Conservation (phyloP, 106 monocot genomes). For the Phalaenopsis aphrodite region DNA sequence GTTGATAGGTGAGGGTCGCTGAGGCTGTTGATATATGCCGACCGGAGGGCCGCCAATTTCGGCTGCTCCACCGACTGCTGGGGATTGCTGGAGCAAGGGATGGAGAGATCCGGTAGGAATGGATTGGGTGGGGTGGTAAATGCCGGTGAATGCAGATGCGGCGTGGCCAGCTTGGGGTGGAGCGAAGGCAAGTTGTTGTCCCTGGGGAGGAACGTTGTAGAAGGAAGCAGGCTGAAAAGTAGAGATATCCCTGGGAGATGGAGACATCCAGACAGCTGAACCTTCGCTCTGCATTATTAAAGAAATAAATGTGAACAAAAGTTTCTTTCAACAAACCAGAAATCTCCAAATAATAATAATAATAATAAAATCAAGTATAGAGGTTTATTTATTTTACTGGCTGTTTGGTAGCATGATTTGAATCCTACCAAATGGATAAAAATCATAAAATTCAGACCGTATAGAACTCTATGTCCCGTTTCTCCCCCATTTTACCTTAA, state of each 20-base stretch:
- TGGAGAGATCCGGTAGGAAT: slow-evolving; percentile 31
- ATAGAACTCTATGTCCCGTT: too few relatives aligned
- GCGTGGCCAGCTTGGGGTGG: slow-evolving; percentile 19
- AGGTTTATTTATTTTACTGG: too few relatives aligned
- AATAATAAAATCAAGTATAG: too few relatives aligned
- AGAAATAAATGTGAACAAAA: not conserved
- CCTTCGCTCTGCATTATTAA: slow-evolving; percentile 11
- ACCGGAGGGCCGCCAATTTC: slow-evolving; percentile 47
- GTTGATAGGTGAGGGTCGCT: slow-evolving; percentile 41
- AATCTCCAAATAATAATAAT: too few relatives aligned
- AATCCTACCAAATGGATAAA: too few relatives aligned
- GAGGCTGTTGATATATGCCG: slow-evolving; percentile 36
- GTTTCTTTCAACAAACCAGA: too few relatives aligned
- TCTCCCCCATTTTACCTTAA: too few relatives aligned
- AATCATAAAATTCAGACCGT: too few relatives aligned
- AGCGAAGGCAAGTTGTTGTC: slow-evolving; percentile 14
- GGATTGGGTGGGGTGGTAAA: slow-evolving; percentile 60
- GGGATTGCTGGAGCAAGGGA: slow-evolving; percentile 49
- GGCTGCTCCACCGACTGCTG: slow-evolving; percentile 29
- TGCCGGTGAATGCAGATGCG: slow-evolving; percentile 34
- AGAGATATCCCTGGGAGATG: slow-evolving; percentile 10
- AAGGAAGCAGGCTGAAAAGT: slow-evolving; percentile 16
- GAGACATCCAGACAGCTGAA: slow-evolving; percentile 17
- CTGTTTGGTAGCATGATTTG: too few relatives aligned
- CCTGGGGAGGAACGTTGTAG: slow-evolving; percentile 19